These are phyloP conservation scores for Colletotrichum godetiae DNA, from an alignment of 2,329 filamentous ascomycete species.

Conservation along the genomic window DNA sequence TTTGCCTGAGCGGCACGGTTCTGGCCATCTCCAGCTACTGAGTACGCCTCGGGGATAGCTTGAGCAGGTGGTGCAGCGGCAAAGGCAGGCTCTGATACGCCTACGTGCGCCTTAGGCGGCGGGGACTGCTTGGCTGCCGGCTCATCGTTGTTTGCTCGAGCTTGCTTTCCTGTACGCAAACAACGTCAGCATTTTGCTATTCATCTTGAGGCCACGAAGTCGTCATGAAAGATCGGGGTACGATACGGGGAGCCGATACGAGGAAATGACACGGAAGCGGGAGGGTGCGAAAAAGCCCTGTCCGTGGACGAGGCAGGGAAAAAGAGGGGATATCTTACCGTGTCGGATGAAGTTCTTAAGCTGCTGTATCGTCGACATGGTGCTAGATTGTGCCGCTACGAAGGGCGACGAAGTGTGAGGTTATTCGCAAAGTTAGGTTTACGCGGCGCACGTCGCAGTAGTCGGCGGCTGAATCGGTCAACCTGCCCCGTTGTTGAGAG, in stretches of 20 bases:
- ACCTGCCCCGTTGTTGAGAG: slow-evolving; percentile 10
- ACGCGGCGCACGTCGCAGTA: slow-evolving; percentile 5
- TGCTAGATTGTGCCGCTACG: slow-evolving; percentile 28
- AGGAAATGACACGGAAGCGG: too few species aligned
- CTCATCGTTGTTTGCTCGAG: slow-evolving; percentile 72
- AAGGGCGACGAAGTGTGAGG: slow-evolving; percentile 5
- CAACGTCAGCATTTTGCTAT: neutral
- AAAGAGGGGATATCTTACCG: slow-evolving; percentile 60
- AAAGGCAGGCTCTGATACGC: slow-evolving; percentile 62
- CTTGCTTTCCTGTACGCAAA: slow-evolving; percentile 79
- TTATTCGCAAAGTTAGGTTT: slow-evolving; percentile 6
- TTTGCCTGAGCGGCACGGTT: slow-evolving; percentile 77
- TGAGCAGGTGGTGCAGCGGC: slow-evolving; percentile 51
- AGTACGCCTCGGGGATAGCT: slow-evolving; percentile 70
- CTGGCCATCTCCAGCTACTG: slow-evolving; percentile 67
- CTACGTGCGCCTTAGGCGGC: slow-evolving; percentile 62
- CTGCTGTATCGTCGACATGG: slow-evolving; percentile 86
- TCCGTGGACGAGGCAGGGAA: neutral
- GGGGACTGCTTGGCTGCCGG: slow-evolving; percentile 62
- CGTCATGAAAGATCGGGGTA: slow-evolving; percentile 16
- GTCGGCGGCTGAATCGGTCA: slow-evolving; percentile 18
- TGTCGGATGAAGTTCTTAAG: slow-evolving; percentile 98
- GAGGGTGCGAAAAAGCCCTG: neutral
- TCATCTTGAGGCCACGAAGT: slow-evolving; percentile 35
- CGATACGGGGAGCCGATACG: too few species aligned